These are phyloP conservation scores for Pseudonitzschia pungens DNA, from an alignment of 108 stramenopile species.

Conservation along the genomic window DNA sequence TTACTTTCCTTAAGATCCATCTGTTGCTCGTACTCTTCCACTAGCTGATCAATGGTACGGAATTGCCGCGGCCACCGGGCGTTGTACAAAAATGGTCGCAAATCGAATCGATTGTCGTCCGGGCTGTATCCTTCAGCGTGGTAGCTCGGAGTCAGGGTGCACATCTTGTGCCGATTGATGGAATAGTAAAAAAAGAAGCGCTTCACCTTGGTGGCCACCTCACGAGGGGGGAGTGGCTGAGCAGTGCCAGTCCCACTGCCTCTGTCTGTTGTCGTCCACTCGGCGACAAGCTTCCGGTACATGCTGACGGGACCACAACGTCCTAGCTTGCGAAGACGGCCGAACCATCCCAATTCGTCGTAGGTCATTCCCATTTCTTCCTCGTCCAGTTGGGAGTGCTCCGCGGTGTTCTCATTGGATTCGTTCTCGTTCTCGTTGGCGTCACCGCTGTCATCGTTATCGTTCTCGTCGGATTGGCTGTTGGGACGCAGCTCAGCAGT, in stretches of 20 bases:
- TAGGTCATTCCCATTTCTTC: slow-evolving; percentile 99
- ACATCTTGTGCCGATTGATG: slow-evolving; percentile 98
- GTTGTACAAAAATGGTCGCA: slow-evolving; percentile 95
- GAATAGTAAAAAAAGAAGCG: slow-evolving; percentile 95
- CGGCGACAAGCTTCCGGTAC: slow-evolving; percentile 79
- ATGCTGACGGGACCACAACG: slow-evolving; percentile 95
- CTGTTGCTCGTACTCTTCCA: slow-evolving; percentile 24
- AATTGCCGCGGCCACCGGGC: slow-evolving; percentile 91
- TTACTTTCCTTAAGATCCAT: neutral
- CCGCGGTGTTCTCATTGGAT: slow-evolving; percentile 24
- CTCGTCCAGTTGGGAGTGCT: slow-evolving; percentile 92
- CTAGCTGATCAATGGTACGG: slow-evolving; percentile 57
- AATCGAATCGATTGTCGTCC: slow-evolving; percentile 99
- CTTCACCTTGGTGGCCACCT: slow-evolving; percentile 88
- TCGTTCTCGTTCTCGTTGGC: neutral
- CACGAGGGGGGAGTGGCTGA: slow-evolving; percentile 24
- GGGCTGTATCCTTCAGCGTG: slow-evolving; percentile 97
- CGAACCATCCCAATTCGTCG: slow-evolving; percentile 93
- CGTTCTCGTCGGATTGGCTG: slow-evolving; percentile 16
- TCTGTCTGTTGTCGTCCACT: slow-evolving; percentile 69
- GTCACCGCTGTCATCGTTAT: neutral
- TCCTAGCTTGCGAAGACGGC: slow-evolving; percentile 88
- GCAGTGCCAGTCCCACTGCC: neutral
- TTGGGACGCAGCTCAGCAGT: slow-evolving; percentile 96
- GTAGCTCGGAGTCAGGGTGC: slow-evolving; percentile 96